These are phyloP conservation scores for Schoenoplectus triqueter DNA, from an alignment of 202 grass and related monocot species.

Conservation along the genomic window DNA sequence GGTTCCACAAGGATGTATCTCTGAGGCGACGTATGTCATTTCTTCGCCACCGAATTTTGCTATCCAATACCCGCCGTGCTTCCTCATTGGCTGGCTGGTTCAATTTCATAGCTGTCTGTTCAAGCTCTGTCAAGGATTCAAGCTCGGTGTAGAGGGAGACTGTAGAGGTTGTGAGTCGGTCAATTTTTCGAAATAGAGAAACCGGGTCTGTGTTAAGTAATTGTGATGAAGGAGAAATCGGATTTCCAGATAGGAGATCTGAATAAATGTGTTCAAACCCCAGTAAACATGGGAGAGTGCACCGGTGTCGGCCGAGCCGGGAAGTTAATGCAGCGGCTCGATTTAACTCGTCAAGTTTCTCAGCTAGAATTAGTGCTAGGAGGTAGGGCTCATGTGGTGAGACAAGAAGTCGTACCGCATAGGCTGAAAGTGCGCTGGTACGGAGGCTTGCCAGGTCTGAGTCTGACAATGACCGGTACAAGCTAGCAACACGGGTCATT, in stretches of 20 bases:
- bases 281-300: slow-evolving; percentile 56
- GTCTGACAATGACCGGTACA: slow-evolving; percentile 82
- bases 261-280: slow-evolving; percentile 96
- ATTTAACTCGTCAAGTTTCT: slow-evolving; percentile 89
- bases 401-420: slow-evolving; percentile 76
- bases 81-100: slow-evolving; percentile 54
- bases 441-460: slow-evolving; percentile 57
- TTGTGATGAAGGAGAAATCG: slow-evolving; percentile 38
- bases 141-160: slow-evolving; percentile 77
- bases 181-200: slow-evolving; percentile 74
- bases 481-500: slow-evolving; percentile 72
- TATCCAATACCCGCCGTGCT: slow-evolving; percentile 63
- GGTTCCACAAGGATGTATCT: slow-evolving; percentile 80
- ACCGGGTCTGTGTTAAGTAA: slow-evolving; percentile 47
- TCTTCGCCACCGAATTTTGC: slow-evolving; percentile 70
- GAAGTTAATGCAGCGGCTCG: slow-evolving; percentile 69
- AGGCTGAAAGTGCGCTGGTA: slow-evolving; percentile 56
- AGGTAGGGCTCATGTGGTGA: slow-evolving; percentile 69
- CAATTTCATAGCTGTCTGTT: slow-evolving; percentile 76
- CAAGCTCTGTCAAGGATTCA: slow-evolving; percentile 70
- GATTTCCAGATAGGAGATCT: slow-evolving; percentile 61
- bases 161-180: slow-evolving; percentile 70
- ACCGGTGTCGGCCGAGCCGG: slow-evolving; percentile 70
- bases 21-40: slow-evolving; percentile 70
- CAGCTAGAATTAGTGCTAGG: slow-evolving; percentile 77